Conservation (phyloP, 805 yeast species). For the Danielia oregonensis region DNA sequence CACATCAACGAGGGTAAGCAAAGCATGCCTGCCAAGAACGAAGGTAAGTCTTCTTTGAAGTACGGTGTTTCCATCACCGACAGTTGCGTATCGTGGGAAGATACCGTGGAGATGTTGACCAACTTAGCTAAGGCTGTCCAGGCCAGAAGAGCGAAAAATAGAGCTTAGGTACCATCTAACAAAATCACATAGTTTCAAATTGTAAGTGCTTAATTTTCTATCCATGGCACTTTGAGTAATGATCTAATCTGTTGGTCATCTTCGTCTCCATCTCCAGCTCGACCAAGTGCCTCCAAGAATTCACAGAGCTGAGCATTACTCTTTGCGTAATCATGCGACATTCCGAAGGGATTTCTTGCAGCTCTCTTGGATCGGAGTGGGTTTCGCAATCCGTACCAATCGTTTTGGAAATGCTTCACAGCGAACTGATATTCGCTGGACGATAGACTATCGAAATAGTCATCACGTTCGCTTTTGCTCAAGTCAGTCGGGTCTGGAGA, state of each 20-base stretch:
- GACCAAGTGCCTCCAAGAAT: constrained; percentile 7
- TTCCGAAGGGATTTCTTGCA: constrained; percentile 54
- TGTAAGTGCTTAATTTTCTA: background rate
- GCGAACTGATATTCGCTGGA: constrained; percentile 53
- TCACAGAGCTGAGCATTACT: constrained; percentile 21
- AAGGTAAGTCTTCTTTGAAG: constrained; percentile 68
- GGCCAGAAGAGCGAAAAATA: constrained; percentile 52
- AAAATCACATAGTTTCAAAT: too few species aligned
- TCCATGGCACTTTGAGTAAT: background rate
- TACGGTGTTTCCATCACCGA: constrained; percentile 98
- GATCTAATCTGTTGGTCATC: too few species aligned
- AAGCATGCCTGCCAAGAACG: constrained; percentile 57
- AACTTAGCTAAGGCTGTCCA: constrained; percentile 76
- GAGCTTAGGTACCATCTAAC: too few species aligned
- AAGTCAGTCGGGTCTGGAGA: constrained; percentile 47
- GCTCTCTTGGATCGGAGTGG: constrained; percentile 46
- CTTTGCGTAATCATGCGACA: constrained; percentile 34
- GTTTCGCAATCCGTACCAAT: constrained; percentile 53
- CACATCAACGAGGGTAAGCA: constrained; percentile 92
- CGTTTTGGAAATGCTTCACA: constrained; percentile 46
- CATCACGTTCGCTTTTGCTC: constrained; percentile 16
- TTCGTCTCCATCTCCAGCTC: too few species aligned
- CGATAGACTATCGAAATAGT: constrained; percentile 49
- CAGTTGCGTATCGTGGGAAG: constrained; percentile 91
- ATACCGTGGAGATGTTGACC: constrained; percentile 69